Base-by-base conservation (phyloP, 805 yeast genomes). In the Schizosaccharomyces pombe region DNA sequence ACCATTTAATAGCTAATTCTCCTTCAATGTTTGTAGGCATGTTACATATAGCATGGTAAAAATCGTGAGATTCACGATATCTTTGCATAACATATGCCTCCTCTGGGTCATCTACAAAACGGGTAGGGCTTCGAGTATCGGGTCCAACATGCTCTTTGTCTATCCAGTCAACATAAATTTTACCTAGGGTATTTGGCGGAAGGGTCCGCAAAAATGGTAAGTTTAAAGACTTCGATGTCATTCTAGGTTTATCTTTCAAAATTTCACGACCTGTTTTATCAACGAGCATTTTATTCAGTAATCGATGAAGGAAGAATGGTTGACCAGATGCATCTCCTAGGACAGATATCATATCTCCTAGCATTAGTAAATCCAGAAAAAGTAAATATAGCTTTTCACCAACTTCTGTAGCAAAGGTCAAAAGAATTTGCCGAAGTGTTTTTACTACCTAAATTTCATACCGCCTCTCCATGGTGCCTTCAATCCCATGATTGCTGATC, bases 11-110 rank as follows among this genome's bases (percentile, higher is more conserved):
- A 0, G 95, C 85, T 54, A 91, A 80, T 64, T 91, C 98, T n/a
- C 98, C 98, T 63, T 91, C 97, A 59, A 91, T 76, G 47, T 83
- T 80, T 52, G 87, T 83, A 0, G 97, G 97, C 53, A 85, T 72
- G 14, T 93, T 89, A 0, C 93, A 82, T 30, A 91, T 72, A 0
- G 97, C 84, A 64, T 91, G 98, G 64, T 86, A 89, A 62, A 91
- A 91, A 63, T 91, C 98, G 63, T 91, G 98, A 63, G 95, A 87
- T 64, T 91, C 97, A 54, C 98, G 75, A 64, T 89, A 91, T 61
- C 98, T 71, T 65, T 85, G 93, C 71, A 79, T 85, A n/a, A 89
- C 81, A 63, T 81, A 91, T 0, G 95, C 95, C 59, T 85, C 75
- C 62, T 85, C 93, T 47, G 84, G 87, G 63, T 91, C 86, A 58